A percentile compares a stretch with the other conserved stretches of the same genome.
These are phyloP conservation scores for Allium cepa DNA, from an alignment of 106 monocot genomes.

Conservation along the genomic window DNA sequence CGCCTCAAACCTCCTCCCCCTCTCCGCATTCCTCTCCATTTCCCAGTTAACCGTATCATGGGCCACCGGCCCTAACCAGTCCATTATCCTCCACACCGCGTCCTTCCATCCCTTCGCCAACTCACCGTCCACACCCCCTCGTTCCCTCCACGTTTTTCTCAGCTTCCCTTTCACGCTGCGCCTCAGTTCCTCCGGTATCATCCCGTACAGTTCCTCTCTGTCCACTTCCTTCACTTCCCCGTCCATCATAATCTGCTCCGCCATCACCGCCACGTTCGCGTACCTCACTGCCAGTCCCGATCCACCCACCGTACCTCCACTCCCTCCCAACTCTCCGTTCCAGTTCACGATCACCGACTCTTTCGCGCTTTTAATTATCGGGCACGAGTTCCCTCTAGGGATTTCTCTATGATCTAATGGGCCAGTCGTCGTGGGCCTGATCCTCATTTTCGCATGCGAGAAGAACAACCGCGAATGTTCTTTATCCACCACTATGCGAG, in stretches of 20 bases:
- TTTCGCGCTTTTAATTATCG: constrained; percentile 6
- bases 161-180: constrained; percentile 39
- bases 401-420: constrained; percentile 13
- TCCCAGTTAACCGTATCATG: constrained; percentile 53
- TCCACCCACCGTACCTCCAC: constrained; percentile 30
- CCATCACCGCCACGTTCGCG: constrained; percentile 39
- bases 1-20: constrained; percentile 22
- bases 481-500: constrained; percentile 10
- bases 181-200: constrained; percentile 7
- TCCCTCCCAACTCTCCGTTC: constrained; percentile 8
- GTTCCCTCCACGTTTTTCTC: constrained; percentile 29
- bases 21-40: constrained; percentile 46
- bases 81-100: constrained; percentile 40
- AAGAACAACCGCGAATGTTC: constrained; percentile 5
- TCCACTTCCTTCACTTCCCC: constrained; percentile 10
- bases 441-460: not conserved
- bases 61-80: constrained; percentile 56
- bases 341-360: not conserved
- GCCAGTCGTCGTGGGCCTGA: constrained; percentile 21
- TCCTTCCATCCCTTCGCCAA: constrained; percentile 61
- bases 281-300: constrained; percentile 38
- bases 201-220: constrained; percentile 39
- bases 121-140: constrained; percentile 28
- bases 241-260: constrained; percentile 26
- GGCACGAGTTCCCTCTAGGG: constrained; percentile 35